Conservation (phyloP, 352 stramenopile genomes). For the Chrysophaeum taylorii region DNA sequence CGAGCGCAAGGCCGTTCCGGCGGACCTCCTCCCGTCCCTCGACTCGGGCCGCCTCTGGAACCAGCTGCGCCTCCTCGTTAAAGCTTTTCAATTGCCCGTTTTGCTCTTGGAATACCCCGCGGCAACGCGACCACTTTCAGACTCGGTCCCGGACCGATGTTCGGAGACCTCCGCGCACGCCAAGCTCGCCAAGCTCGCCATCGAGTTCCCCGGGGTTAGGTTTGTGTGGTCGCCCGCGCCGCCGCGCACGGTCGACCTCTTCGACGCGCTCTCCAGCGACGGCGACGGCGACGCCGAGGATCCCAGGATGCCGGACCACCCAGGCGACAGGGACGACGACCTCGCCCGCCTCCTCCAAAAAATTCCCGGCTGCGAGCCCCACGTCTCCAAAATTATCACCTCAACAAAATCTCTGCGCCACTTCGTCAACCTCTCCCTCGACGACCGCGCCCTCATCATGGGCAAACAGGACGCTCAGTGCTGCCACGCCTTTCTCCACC, state of each 20-base stretch:
- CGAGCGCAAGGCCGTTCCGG: background rate
- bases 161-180: background rate
- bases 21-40: background rate
- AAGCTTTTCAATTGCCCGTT: background rate
- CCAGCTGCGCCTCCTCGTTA: background rate
- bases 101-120: background rate
- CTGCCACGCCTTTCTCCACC: too few species aligned
- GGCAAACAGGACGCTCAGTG: too few species aligned
- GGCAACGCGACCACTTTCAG: background rate
- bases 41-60: conserved; percentile 4
- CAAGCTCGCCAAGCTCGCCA: background rate
- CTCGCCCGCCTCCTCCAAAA: too few species aligned
- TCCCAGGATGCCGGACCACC: too few species aligned
- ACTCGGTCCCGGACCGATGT: background rate
- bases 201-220: background rate
- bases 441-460: too few species aligned
- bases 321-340: too few species aligned
- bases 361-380: too few species aligned
- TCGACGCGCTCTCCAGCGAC: background rate
- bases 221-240: background rate
- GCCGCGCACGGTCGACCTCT: background rate
- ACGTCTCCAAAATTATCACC: too few species aligned
- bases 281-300: background rate
- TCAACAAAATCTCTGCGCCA: too few species aligned
- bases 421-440: too few species aligned